Conservation (phyloP, 2,329 filamentous ascomycete genomes). For the Fusarium sp. region DNA sequence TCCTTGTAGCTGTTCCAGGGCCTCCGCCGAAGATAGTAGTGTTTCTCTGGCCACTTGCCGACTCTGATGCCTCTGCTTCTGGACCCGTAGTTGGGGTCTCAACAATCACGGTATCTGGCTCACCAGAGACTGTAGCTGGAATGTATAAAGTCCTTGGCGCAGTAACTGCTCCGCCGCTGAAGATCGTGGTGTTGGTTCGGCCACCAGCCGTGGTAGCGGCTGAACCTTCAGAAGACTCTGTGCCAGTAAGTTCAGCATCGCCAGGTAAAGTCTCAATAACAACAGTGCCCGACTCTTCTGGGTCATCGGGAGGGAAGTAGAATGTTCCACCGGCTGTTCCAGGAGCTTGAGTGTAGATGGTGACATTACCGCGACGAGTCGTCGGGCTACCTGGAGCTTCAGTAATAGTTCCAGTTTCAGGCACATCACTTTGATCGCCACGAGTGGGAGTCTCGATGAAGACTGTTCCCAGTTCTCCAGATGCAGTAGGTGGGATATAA, state of each 20-base stretch:
- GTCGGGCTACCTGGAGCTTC: not conserved
- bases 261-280: not conserved
- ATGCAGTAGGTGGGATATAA: slow-evolving; percentile 4
- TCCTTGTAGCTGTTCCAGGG: not conserved
- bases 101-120: slow-evolving; percentile 12
- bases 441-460: slow-evolving; percentile 13
- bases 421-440: fast-evolving
- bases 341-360: slow-evolving; percentile 1
- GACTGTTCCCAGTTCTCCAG: slow-evolving; percentile 1
- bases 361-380: not conserved
- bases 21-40: slow-evolving; percentile 12
- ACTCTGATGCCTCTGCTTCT: not conserved
- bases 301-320: slow-evolving; percentile 13
- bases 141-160: not conserved
- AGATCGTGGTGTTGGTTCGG: slow-evolving; percentile 6
- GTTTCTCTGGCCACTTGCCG: not conserved
- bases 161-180: slow-evolving; percentile 17
- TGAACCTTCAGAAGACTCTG: not conserved
- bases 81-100: not conserved
- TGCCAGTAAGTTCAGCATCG: not conserved
- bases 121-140: slow-evolving; percentile 5
- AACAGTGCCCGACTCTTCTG: slow-evolving; percentile 1
- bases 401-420: not conserved
- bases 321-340: slow-evolving; percentile 10
- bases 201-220: not conserved